Evolutionary conservation across 139 green algal genomes (phyloP), one percentile per base, ranked within the genome.

Genomic region (Coelastrella sp.): DNA sequence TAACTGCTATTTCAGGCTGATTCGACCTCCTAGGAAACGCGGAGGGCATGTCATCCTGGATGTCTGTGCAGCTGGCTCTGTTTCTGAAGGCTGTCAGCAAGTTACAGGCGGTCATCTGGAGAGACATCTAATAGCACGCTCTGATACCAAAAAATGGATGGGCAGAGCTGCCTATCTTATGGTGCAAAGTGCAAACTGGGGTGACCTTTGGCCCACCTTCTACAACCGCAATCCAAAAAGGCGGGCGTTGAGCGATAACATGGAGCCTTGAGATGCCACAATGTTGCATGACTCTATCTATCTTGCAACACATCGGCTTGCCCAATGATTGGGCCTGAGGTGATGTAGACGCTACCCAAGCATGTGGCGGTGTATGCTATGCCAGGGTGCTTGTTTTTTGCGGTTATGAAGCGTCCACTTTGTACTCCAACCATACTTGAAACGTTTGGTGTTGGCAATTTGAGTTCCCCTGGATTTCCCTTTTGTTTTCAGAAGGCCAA

Each of bases 41-140:
- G 88, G 87, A 19, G 87, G 94, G 20, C 96, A 98, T 66, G 91
- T 98, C 25, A 75, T 98, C 20, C 88, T 98, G 7, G 96, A 98
- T 81, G 25, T 98, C 17, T 98, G 96, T 58, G 82, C 65, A 63
- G 82, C 27, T 22, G 8, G 63, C n/a, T 9, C 6, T 19, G 56
- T 0, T 10, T 22, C 15, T 22, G 57, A 59, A n/a, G 56, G 12
- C 6, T 24, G 6, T 24, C 72, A 17, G 63, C 61, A 70, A 59
- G 24, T 73, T 24, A 70, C 35, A 8, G 10, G 7, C 4, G 87
- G 84, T 14, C 87, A 81, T 60, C 49, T 81, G 59, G 84, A 92
- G 24, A 83, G 91, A 6, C 95, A 98, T 80, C 87, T 96, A 7
- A 91, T 98, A 27, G 93, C 91, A 6, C 82, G 87, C 0, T 91